Conservation (phyloP, 805 yeast genomes). For the Priceomyces castillae region DNA sequence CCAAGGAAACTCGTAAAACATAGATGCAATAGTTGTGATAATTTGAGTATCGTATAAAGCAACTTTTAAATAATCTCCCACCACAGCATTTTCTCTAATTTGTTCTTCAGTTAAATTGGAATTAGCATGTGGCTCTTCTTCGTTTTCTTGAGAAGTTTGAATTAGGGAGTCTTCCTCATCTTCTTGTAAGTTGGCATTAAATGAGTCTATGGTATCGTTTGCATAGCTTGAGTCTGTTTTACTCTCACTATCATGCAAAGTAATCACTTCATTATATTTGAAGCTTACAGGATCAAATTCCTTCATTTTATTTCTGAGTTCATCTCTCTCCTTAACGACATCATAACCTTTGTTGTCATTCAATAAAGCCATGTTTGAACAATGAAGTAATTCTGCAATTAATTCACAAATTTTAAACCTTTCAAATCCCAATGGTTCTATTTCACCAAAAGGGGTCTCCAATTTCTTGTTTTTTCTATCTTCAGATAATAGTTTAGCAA, state of each 20-base stretch:
- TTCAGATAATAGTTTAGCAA: conserved; percentile 32
- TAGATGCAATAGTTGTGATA: conserved; percentile 37
- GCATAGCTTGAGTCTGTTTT: conserved; percentile 13
- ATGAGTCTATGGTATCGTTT: conserved; percentile 37
- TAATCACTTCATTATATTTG: conserved; percentile 44
- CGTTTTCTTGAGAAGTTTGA: conserved; percentile 23
- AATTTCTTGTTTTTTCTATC: conserved; percentile 15
- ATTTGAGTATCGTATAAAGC: conserved; percentile 44
- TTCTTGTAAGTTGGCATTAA: conserved; percentile 23
- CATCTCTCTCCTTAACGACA: conserved; percentile 39
- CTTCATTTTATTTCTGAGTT: conserved; percentile 38
- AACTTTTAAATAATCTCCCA: conserved; percentile 43
- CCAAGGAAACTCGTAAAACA: conserved; percentile 49
- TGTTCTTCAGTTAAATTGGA: conserved; percentile 44
- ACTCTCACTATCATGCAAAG: conserved; percentile 23
- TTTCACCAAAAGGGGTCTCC: conserved; percentile 34
- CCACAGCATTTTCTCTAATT: conserved; percentile 40
- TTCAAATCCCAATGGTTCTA: conserved; percentile 45
- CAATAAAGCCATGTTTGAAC: conserved; percentile 46
- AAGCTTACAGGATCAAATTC: conserved; percentile 43
- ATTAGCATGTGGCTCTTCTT: conserved; percentile 43
- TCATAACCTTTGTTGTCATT: conserved; percentile 45
- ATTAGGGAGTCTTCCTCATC: conserved; percentile 23
- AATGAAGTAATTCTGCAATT: conserved; percentile 45
- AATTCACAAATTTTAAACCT: conserved; percentile 46